Conservation (phyloP, 495 filamentous ascomycete species). For the Hypoxylon fragiforme region DNA sequence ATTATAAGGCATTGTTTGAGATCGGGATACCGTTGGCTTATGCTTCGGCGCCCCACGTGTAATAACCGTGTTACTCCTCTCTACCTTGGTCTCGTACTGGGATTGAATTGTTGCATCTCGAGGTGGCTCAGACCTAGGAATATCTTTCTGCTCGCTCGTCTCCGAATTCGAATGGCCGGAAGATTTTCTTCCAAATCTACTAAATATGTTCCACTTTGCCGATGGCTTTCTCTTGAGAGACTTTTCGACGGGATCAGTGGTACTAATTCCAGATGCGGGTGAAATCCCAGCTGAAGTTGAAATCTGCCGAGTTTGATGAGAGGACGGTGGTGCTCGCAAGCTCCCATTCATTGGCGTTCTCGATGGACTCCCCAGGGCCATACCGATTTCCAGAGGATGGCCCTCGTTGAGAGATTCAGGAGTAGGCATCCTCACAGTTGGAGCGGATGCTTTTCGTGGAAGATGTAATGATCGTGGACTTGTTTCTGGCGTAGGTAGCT, state of each 20-base stretch:
- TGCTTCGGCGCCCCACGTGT: constrained; percentile 38
- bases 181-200: constrained; percentile 53
- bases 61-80: constrained; percentile 45
- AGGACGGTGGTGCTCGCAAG: constrained; percentile 18
- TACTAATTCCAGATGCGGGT: constrained; percentile 29
- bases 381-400: constrained; percentile 52
- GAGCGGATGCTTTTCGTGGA: constrained; percentile 25
- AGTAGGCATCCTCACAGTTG: constrained; percentile 38
- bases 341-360: constrained; percentile 21
- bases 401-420: constrained; percentile 45
- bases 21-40: constrained; percentile 43
- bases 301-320: constrained; percentile 18
- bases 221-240: constrained; percentile 51
- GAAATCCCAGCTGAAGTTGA: constrained; percentile 18
- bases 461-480: constrained; percentile 38
- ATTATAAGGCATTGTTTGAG: constrained; percentile 40
- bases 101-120: constrained; percentile 5
- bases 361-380: constrained; percentile 62
- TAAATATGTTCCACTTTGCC: constrained; percentile 54
- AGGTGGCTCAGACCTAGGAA: constrained; percentile 8
- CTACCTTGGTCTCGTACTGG: constrained; percentile 15
- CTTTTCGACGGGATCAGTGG: constrained; percentile 39
- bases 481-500: constrained; percentile 48
- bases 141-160: constrained; percentile 17
- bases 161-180: constrained; percentile 27